These are phyloP conservation scores for Silybum marianum DNA, from an alignment of 129 eudicot genomes.

Conservation along the genomic window DNA sequence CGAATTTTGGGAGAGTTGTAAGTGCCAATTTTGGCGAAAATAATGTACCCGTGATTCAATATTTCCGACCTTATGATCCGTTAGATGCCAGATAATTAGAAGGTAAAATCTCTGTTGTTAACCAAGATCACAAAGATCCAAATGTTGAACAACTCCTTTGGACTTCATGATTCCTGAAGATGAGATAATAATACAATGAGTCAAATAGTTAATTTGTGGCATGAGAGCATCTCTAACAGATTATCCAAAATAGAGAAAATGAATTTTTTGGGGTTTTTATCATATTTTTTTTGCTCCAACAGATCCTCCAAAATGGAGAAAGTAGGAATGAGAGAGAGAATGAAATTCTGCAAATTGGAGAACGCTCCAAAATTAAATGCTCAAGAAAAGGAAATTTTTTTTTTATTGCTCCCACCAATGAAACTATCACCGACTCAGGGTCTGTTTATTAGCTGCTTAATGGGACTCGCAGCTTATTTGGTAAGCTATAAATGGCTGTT, in stretches of 20 bases:
- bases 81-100: background rate
- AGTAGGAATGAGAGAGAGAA: background rate
- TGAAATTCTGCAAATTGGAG: too few relatives aligned
- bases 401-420: too few relatives aligned
- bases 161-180: conserved; percentile 27
- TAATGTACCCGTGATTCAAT: conserved; percentile 9
- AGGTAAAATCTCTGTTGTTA: conserved; percentile 3
- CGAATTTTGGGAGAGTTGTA: background rate
- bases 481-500: too few relatives aligned
- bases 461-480: too few relatives aligned
- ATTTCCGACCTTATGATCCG: background rate
- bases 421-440: too few relatives aligned
- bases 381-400: too few relatives aligned
- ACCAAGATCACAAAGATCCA: background rate
- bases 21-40: background rate
- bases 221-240: background rate
- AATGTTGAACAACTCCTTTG: conserved; percentile 9
- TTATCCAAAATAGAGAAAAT: background rate
- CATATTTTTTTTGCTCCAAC: background rate
- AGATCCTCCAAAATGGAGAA: background rate
- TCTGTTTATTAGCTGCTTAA: too few relatives aligned
- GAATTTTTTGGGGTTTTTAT: background rate
- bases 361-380: too few relatives aligned
- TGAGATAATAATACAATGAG: conserved; percentile 1
- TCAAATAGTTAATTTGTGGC: conserved; percentile 1